A percentile compares a stretch with the other conserved stretches of the same genome.
phyloP scores from a whole-genome alignment of 2,329 filamentous ascomycete genomes.

The Sordariomycetes sp. region DNA sequence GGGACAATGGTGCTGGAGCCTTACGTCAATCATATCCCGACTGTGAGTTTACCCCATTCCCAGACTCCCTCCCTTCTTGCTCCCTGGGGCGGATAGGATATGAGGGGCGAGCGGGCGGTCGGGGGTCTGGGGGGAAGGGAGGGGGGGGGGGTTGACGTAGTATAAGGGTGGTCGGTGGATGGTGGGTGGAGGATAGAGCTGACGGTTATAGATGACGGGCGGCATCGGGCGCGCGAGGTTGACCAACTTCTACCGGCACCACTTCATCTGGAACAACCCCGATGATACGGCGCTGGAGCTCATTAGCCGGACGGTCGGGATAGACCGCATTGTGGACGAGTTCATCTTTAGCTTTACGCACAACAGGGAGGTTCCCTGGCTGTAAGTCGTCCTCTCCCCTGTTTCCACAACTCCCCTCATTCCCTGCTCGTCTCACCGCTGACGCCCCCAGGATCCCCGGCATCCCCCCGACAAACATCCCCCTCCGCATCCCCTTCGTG shows the following conservation, averaged over 20 bases:
- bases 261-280: constrained; percentile 66
- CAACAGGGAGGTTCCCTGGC: constrained; percentile 49
- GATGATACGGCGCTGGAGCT: constrained; percentile 54
- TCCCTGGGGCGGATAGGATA: too few species aligned
- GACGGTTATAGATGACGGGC: constrained; percentile 37
- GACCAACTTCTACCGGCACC: constrained; percentile 54
- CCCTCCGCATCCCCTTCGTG: constrained; percentile 45
- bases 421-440: neutral
- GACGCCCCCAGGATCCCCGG: constrained; percentile 28
- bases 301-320: constrained; percentile 56
- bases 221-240: constrained; percentile 53
- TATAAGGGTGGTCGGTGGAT: too few species aligned
- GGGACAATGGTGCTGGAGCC: constrained; percentile 69
- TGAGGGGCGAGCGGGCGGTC: too few species aligned
- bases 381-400: constrained; percentile 31
- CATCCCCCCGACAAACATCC: constrained; percentile 37
- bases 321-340: constrained; percentile 60
- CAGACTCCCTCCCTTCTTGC: too few species aligned
- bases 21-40: constrained; percentile 68
- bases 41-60: constrained; percentile 27
- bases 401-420: neutral
- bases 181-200: neutral
- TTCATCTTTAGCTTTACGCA: constrained; percentile 56
- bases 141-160: neutral
- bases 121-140: too few species aligned